A percentile compares a stretch with the other conserved stretches of the same genome.
phyloP scores from a whole-genome alignment of 2,329 filamentous ascomycete genomes.

The Neonectria magnoliae region DNA sequence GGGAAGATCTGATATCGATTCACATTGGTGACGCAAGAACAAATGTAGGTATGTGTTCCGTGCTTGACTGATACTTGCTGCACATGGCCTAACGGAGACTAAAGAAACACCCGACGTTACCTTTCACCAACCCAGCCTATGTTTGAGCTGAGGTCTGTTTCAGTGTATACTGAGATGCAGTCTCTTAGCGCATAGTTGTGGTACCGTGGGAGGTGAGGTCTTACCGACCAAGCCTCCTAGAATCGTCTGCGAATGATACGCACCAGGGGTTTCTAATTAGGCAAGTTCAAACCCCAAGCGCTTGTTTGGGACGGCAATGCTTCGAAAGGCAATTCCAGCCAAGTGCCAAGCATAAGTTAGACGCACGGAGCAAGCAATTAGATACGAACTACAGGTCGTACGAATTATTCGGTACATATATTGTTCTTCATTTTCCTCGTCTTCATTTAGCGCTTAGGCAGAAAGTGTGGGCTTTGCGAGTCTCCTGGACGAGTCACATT shows the following conservation, averaged over 20 bases:
- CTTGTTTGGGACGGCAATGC: not conserved
- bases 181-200: not conserved
- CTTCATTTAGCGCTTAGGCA: not conserved
- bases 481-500: too few relatives aligned
- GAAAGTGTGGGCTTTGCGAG: not conserved
- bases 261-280: constrained; percentile 1
- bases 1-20: not conserved
- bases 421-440: not conserved
- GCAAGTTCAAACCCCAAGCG: constrained; percentile 5
- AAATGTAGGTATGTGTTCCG: not conserved
- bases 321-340: not conserved
- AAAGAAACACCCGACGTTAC: not conserved
- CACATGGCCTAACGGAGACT: not conserved
- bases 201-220: not conserved
- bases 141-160: not conserved
- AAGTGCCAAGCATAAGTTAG: not conserved
- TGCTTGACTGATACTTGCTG: not conserved
- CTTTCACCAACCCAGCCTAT: not conserved
- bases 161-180: not conserved
- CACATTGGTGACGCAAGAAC: not conserved
- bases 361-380: not conserved
- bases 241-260: constrained; percentile 3
- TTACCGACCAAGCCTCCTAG: not conserved
- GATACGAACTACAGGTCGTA: not conserved
- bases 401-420: not conserved